Evolutionary conservation across 1,284 basidiomycete species (phyloP), one percentile per base, ranked within the genome.

Genomic region (Cerrena zonata): DNA sequence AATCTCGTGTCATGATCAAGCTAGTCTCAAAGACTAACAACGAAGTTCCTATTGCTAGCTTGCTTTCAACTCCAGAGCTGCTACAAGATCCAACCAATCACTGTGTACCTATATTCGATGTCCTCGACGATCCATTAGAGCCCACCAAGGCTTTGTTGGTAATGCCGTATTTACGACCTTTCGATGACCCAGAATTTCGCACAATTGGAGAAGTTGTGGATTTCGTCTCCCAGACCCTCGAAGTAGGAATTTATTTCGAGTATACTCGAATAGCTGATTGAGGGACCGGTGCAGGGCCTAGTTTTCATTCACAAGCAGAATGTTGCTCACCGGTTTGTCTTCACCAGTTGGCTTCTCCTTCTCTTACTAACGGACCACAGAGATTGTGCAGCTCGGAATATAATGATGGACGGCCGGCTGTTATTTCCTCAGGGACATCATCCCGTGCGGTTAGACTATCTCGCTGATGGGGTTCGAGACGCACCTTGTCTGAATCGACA

Each of bases 331-430:
- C 44, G 25, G 73, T 69, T 48, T 5, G 58, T 55, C 21, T 2
- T 40, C 36, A n/a, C n/a, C n/a, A 2, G 22, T 1, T 21, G 25
- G 12, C 7, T 18, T 22, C 15, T 18, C 21, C 18, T n/a, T 23
- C 4, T 18, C 3, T n/a, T 4, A 12, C 23, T 27, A 24, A n/a
- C n/a, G n/a, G n/a, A n/a, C n/a, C n/a, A 5, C 36, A 76, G 75
- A 1, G 73, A 76, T 51, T 64, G 63, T 38, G 61, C 65, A 44
- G 27, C 27, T 11, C 34, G 50, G 11, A 73, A 73, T 38, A 61
- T 72, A 15, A 65, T 73, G 64, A 61, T 71, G 51, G 72, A 74
- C 46, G 63, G 64, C 0, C 30, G 48, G 5, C 41, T 52, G 21
- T 45, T 69, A 40, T 66, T 60, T 52, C 57, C 58, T 1, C 5